Percentiles rank a stretch among this genome's conserved stretches.
Conservation (phyloP, 1,284 basidiomycete species). For the Wolfiporia cocos region DNA sequence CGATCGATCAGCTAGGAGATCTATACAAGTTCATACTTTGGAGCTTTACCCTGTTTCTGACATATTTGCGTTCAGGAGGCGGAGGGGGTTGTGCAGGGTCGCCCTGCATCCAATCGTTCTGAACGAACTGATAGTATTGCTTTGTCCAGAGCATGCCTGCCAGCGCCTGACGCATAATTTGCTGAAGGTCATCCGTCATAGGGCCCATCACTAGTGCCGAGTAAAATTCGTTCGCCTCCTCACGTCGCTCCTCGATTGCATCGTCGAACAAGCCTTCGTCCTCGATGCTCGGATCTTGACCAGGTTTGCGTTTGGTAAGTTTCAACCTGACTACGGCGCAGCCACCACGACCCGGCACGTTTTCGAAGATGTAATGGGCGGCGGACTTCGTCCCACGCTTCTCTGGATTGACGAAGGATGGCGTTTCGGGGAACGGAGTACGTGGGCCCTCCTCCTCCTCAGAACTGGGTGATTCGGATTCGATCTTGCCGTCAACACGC, state of each 20-base stretch:
- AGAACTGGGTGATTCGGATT: conserved; percentile 20
- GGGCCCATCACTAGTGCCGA: conserved; percentile 72
- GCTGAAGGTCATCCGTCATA: conserved; percentile 88
- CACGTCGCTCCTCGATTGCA: conserved; percentile 80
- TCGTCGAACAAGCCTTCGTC: conserved; percentile 92
- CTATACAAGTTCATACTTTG: background rate
- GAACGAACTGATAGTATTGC: conserved; percentile 94
- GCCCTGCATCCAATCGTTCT: conserved; percentile 93
- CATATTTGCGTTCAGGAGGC: conserved; percentile 81
- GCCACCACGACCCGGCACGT: conserved; percentile 88
- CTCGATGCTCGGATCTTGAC: conserved; percentile 74
- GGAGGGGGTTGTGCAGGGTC: conserved; percentile 94
- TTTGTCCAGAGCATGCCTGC: conserved; percentile 99
- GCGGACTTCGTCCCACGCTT: conserved; percentile 89
- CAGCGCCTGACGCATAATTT: conserved; percentile 96
- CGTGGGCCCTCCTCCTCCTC: conserved; percentile 40
- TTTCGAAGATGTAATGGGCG: conserved; percentile 84
- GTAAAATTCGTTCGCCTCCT: conserved; percentile 97
- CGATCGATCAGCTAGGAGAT: background rate
- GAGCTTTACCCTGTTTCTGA: conserved; percentile 69
- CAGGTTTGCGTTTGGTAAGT: conserved; percentile 74
- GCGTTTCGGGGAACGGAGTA: conserved; percentile 46
- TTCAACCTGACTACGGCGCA: conserved; percentile 95
- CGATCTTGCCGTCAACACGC: conserved; percentile 22
- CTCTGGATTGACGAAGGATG: conserved; percentile 79